Conservation (phyloP, 2,329 filamentous ascomycete species). For the Pseudocercospora eumusae region DNA sequence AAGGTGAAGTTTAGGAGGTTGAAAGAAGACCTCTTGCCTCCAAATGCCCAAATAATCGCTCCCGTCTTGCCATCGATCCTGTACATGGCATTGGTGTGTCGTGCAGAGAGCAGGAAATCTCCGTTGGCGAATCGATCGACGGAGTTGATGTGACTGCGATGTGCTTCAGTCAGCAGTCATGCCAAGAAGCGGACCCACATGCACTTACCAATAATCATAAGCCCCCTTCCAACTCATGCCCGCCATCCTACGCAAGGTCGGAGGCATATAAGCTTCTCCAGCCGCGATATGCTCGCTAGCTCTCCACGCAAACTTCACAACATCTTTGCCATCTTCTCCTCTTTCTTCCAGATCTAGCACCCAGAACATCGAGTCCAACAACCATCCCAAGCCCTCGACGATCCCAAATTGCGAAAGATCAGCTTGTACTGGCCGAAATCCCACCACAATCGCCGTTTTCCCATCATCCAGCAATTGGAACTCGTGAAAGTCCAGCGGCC, state of each 20-base stretch:
- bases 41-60: conserved; percentile 44
- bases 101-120: conserved; percentile 44
- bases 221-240: conserved; percentile 11
- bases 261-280: conserved; percentile 21
- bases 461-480: conserved; percentile 36
- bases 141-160: conserved; percentile 41
- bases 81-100: conserved; percentile 44
- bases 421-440: background rate
- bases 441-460: conserved; percentile 5
- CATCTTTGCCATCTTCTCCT: conserved; percentile 35
- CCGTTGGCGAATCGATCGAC: conserved; percentile 43
- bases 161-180: background rate
- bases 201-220: conserved; percentile 17
- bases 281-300: conserved; percentile 45
- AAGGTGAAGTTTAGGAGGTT: conserved; percentile 15
- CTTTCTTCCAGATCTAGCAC: conserved; percentile 49
- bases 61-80: too few relatives aligned
- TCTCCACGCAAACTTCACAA: conserved; percentile 48
- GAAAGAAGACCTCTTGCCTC: conserved; percentile 23
- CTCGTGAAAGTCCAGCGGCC: conserved; percentile 44
- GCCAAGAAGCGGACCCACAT: too few relatives aligned
- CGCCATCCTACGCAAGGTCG: background rate
- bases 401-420: background rate
- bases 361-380: conserved; percentile 43
- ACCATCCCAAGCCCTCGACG: conserved; percentile 16